Evolutionary conservation across 306 rosid genomes (phyloP).

Genomic region (Cicer judaicum): DNA sequence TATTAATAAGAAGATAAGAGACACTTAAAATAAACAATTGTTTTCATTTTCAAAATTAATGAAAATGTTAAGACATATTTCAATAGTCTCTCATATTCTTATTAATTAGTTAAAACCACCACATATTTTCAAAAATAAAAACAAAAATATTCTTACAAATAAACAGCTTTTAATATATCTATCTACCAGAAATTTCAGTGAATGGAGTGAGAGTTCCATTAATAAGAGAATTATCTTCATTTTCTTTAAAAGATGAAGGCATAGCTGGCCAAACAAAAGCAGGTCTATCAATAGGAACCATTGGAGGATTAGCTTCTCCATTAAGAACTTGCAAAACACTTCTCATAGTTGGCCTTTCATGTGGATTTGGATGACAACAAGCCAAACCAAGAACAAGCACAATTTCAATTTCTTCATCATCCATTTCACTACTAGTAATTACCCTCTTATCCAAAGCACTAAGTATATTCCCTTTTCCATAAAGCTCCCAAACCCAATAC

Average conservation of each 20-base stretch:
- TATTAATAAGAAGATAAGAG: too few species aligned
- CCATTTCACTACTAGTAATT: too few species aligned
- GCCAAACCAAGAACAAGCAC: constrained; percentile 69
- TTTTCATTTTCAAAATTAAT: too few species aligned
- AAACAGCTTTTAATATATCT: background rate
- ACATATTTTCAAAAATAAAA: background rate
- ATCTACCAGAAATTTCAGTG: constrained; percentile 59
- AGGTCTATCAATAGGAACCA: constrained; percentile 61
- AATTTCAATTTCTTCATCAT: constrained; percentile 32
- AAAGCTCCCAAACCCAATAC: constrained; percentile 72
- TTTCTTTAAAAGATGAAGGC: constrained; percentile 57
- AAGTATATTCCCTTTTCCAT: constrained; percentile 49
- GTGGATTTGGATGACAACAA: constrained; percentile 85
- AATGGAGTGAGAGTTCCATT: constrained; percentile 41
- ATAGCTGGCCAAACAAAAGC: constrained; percentile 75
- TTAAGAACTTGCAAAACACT: constrained; percentile 64
- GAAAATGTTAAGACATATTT: too few species aligned
- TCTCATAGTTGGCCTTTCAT: constrained; percentile 69
- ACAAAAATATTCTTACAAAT: too few species aligned
- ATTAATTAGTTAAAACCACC: background rate
- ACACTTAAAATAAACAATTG: too few species aligned
- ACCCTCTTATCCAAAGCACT: constrained; percentile 53
- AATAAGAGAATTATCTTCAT: constrained; percentile 26
- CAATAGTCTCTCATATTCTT: too few species aligned
- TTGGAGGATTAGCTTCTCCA: constrained; percentile 62